phyloP scores from a whole-genome alignment of 2,329 filamentous ascomycete genomes.

The Aspergillus viridinutans region DNA sequence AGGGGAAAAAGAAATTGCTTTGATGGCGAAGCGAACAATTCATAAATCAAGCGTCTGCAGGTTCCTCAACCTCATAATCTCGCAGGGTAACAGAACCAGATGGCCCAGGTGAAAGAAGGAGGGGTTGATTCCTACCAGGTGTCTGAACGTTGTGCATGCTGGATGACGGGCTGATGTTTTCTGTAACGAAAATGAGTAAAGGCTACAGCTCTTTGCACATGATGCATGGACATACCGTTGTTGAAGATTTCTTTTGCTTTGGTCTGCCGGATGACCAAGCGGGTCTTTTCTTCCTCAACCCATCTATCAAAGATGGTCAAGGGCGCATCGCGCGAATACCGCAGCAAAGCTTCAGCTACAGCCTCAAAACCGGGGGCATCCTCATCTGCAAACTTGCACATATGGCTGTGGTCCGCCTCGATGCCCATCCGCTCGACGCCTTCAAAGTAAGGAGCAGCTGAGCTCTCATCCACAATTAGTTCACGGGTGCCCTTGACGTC shows the following conservation, averaged over 20 bases:
- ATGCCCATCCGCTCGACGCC: constrained; percentile 72
- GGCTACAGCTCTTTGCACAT: constrained; percentile 10
- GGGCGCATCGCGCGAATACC: constrained; percentile 51
- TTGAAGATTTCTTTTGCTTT: constrained; percentile 37
- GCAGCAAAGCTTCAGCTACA: constrained; percentile 45
- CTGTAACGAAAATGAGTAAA: neutral
- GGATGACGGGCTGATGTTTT: constrained; percentile 2
- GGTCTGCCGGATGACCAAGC: constrained; percentile 32
- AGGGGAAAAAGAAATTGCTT: neutral
- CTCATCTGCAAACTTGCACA: constrained; percentile 67
- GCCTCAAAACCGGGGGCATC: constrained; percentile 62
- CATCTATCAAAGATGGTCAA: constrained; percentile 54
- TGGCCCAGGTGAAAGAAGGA: constrained; percentile 25
- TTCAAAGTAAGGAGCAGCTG: constrained; percentile 64
- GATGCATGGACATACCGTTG: constrained; percentile 20
- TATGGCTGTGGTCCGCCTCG: constrained; percentile 65
- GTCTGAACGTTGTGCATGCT: constrained; percentile 24
- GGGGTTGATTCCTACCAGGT: constrained; percentile 30
- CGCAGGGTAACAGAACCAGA: constrained; percentile 26
- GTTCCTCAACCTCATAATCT: constrained; percentile 39
- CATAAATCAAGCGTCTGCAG: constrained; percentile 10
- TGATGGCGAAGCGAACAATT: neutral
- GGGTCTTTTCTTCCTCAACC: constrained; percentile 51
- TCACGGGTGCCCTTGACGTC: constrained; percentile 60
- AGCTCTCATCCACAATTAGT: constrained; percentile 65